phyloP scores from a whole-genome alignment of 2,329 filamentous ascomycete genomes.

The Didymella exigua region DNA sequence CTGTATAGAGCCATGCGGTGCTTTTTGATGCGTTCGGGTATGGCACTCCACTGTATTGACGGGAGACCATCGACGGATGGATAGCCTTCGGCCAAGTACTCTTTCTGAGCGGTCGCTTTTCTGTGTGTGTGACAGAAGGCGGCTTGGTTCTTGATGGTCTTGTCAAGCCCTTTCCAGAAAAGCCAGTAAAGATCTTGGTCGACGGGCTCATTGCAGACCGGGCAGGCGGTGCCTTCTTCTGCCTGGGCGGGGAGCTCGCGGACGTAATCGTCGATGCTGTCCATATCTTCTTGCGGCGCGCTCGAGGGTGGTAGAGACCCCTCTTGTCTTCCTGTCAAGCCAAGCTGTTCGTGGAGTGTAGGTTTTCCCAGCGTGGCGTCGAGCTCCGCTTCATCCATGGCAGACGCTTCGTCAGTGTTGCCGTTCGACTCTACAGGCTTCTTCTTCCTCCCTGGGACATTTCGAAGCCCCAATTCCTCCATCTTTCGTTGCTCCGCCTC shows the following conservation, averaged over 20 bases:
- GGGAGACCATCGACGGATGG: slow-evolving; percentile 60
- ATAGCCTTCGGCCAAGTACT: slow-evolving; percentile 56
- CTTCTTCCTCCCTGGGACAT: neutral
- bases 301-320: slow-evolving; percentile 28
- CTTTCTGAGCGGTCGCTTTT: slow-evolving; percentile 38
- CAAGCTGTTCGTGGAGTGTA: slow-evolving; percentile 25
- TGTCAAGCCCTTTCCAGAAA: slow-evolving; percentile 34
- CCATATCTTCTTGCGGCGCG: slow-evolving; percentile 22
- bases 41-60: slow-evolving; percentile 68
- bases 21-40: slow-evolving; percentile 63
- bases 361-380: neutral
- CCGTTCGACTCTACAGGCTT: neutral
- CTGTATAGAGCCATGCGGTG: slow-evolving; percentile 63
- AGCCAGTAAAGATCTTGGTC: slow-evolving; percentile 60
- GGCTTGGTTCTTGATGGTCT: slow-evolving; percentile 59
- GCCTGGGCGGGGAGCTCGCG: slow-evolving; percentile 23
- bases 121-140: slow-evolving; percentile 47
- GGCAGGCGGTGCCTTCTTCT: slow-evolving; percentile 55
- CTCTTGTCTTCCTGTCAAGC: neutral
- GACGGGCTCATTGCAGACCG: slow-evolving; percentile 69
- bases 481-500: neutral
- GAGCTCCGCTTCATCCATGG: neutral
- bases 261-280: slow-evolving; percentile 26
- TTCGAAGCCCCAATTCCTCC: neutral
- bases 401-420: neutral